Base-by-base conservation (phyloP, 1,139 yeast species). In the Saccharomyces hybrid region DNA sequence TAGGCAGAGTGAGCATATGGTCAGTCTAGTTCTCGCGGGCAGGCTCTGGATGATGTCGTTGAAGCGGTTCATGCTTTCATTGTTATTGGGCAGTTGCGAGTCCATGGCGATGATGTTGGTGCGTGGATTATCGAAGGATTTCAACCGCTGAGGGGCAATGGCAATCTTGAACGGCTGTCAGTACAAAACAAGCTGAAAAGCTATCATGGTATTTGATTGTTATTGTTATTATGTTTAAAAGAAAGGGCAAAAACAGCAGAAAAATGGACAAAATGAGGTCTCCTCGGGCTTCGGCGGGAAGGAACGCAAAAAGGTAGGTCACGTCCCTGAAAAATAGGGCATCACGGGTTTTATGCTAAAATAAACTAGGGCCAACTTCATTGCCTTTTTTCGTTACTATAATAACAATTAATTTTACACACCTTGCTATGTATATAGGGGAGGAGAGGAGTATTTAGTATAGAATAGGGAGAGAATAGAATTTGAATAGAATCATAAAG, bases 21-120 rank as follows among this genome's bases (percentile, higher is more conserved):
- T 61, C 7, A 66, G 51, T 42, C 63, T 62, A 13, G 67, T 61
- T 48, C 59, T 56, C 26, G 60, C 53, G 7, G 71, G 71, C 26
- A 68, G 49, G 57, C 58, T 56, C 53, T 62, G 57, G 26, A 60
- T 53, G 47, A 62, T 56, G 51, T 60, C 57, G 41, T 62, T 57
- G 48, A 64, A 64, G 34, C 66, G 51, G 47, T 57, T 63, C 49
- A 61, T 51, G 29, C 58, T 57, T 46, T 66, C 58, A 56, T 47
- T 47, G 20, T 25, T 47, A 16, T 47, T 31, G 16, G 28, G 20
- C 31, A 46, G 48, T 38, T 38, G 44, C 25, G 44, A 16, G 11
- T 38, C 44, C 44, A 38, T 38, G 23, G 23, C 4, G 23, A 20
- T 20, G 23, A 3, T 20, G 20, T n/a, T 13, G 16, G 16, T 20